Evolutionary conservation across 2,329 filamentous ascomycete species (phyloP).

Genomic region (Periglandula ipomoeae): DNA sequence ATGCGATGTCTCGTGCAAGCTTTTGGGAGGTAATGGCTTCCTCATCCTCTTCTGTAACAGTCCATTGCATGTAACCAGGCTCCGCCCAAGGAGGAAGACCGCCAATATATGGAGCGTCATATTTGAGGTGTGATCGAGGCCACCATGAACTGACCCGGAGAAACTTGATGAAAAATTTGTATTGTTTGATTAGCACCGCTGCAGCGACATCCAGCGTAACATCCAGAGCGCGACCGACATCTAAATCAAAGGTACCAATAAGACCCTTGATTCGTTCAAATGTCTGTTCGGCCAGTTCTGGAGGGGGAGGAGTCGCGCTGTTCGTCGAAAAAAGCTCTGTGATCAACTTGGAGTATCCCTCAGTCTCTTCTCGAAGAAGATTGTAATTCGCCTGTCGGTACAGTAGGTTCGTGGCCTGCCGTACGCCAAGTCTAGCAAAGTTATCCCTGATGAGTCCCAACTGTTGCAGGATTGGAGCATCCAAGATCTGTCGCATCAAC

Average conservation of each 20-base stretch:
- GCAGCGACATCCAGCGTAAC: slow-evolving; percentile 94
- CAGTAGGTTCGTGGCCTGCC: slow-evolving; percentile 84
- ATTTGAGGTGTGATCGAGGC: slow-evolving; percentile 55
- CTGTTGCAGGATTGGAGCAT: slow-evolving; percentile 63
- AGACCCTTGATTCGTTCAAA: slow-evolving; percentile 90
- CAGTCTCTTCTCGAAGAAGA: slow-evolving; percentile 84
- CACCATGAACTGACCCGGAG: slow-evolving; percentile 93
- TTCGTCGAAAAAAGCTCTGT: slow-evolving; percentile 92
- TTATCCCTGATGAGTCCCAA: slow-evolving; percentile 77
- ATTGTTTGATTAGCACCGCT: slow-evolving; percentile 84
- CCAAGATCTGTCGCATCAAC: slow-evolving; percentile 74
- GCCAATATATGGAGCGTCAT: slow-evolving; percentile 35
- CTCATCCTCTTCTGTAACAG: slow-evolving; percentile 60
- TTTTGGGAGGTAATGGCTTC: slow-evolving; percentile 46
- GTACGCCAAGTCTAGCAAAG: slow-evolving; percentile 73
- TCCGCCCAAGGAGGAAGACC: slow-evolving; percentile 81
- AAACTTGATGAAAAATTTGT: slow-evolving; percentile 89
- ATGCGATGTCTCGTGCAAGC: slow-evolving; percentile 58
- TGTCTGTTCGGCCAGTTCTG: slow-evolving; percentile 70
- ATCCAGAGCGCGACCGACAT: slow-evolving; percentile 89
- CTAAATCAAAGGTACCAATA: slow-evolving; percentile 93
- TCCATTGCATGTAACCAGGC: slow-evolving; percentile 57
- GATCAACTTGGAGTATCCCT: slow-evolving; percentile 92
- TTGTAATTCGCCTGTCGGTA: slow-evolving; percentile 98
- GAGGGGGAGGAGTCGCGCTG: slow-evolving; percentile 61